Evolutionary conservation across 345 rosid species (phyloP), one percentile per base, ranked within the genome.

Genomic region (Lepidium africanum): DNA sequence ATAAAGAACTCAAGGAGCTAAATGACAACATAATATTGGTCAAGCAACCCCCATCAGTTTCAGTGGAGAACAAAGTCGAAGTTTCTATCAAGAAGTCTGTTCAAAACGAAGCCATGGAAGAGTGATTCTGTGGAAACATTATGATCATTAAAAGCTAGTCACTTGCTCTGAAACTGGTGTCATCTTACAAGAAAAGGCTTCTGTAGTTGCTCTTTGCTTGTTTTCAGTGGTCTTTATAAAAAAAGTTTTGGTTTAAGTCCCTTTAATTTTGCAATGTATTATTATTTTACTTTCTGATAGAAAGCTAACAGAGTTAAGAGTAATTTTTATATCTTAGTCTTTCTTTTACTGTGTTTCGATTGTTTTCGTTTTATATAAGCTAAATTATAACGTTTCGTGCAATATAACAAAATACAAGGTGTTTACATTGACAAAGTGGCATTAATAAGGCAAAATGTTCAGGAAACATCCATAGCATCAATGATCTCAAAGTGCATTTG

Each of bases 401-500:
- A 16, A 7, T 45, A 15, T 3, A 15, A 45, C 6, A 9, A 6
- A 17, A 27, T 16, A 7, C 25, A 9, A 8, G 50, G 0, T 17
- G 21, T 17, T 41, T 7, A 49, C 59, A 13, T 59, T 5, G 36
- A 49, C 7, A 16, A 13, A 27, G 50, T 38, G 64, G 27, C 33
- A 21, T 48, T 64, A 15, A 64, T 27, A 37, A 59, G 32, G 30
- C 6, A 30, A 16, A n/a, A 19, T 59, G 42, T 6, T 73, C 75
- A 83, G 49, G 77, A 76, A n/a, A 88, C 81, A 75, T 92, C 84
- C 83, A 90, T 76, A 40, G 46, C 70, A 60, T 90, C 93, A 59
- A 92, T 83, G 2, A 88, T 77, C 66, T 88, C 90, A 66, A 90
- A 92, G 76, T 92, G 98, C 97, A 92, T 90, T 60, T 85, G 87